These are phyloP conservation scores for Zymoseptoria pseudotritici DNA, from an alignment of 2,329 filamentous ascomycete species.

Conservation along the genomic window DNA sequence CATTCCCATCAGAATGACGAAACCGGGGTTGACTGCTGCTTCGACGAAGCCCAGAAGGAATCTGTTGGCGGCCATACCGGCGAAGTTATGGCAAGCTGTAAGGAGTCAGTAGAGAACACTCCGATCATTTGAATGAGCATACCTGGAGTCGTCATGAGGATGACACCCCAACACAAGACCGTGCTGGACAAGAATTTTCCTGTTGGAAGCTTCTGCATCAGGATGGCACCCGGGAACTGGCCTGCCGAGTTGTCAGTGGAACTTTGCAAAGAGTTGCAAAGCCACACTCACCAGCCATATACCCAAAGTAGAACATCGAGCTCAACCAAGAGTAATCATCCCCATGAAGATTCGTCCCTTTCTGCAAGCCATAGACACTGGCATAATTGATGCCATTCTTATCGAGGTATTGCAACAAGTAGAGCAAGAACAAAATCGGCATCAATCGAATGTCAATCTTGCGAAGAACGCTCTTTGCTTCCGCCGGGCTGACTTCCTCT, in stretches of 20 bases:
- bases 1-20: constrained; percentile 32
- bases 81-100: constrained; percentile 32
- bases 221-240: constrained; percentile 39
- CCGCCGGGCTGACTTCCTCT: constrained; percentile 15
- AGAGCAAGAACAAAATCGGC: constrained; percentile 28
- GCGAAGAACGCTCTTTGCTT: constrained; percentile 27
- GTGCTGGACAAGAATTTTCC: constrained; percentile 39
- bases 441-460: constrained; percentile 32
- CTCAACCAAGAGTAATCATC: constrained; percentile 48
- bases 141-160: constrained; percentile 34
- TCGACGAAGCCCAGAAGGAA: constrained; percentile 34
- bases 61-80: constrained; percentile 31
- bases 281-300: constrained; percentile 29
- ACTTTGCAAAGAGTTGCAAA: not conserved
- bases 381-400: constrained; percentile 39
- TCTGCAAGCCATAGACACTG: constrained; percentile 42
- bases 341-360: constrained; percentile 41
- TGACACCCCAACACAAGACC: constrained; percentile 36
- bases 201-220: constrained; percentile 40
- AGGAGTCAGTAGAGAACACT: not conserved
- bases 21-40: constrained; percentile 31
- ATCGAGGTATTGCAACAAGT: constrained; percentile 36
- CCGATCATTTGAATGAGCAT: not conserved
- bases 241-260: constrained; percentile 33
- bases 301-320: constrained; percentile 46